Evolutionary conservation across 1,284 basidiomycete species (phyloP), one percentile per base, ranked within the genome.

Genomic region (Cryptococcus depauperatus): DNA sequence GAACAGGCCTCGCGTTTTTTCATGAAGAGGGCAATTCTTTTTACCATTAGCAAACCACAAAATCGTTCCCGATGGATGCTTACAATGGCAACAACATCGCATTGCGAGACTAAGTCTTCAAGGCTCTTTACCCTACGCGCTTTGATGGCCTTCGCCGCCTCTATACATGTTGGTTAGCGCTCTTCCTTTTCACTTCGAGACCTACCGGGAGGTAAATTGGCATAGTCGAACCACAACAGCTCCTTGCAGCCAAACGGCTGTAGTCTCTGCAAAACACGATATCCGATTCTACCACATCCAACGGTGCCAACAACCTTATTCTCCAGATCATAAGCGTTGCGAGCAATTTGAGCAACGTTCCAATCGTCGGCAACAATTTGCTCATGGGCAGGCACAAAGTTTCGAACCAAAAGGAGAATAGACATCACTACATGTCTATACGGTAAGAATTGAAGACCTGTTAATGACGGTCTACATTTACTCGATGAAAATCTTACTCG

Each of bases 201-300:
- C 64, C 30, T 57, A 80, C 80, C 77, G 52, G 74, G 75, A n/a
- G 87, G 84, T 37, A 93, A 80, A 49, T 83, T 74, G 21, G 79
- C 76, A 72, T 95, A 95, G 75, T 96, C 91, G 70, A 85, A 95
- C 78, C 92, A 95, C 44, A 93, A 72, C 41, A 95, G 79, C 67
- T 93, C 87, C 71, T 91, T 92, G 76, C 79, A 81, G 74, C 90
- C 77, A 74, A 97, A 96, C 3, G 87, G 85, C 48, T 79, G 64
- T 44, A 97, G 75, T 50, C 91, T 82, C 72, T 95, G 84, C 37
- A 95, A 77, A 19, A 95, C 85, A 64, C 88, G 79, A 77, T 87
- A 88, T 11, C 88, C 91, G 65, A 95, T 93, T 46, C 86, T 64
- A 26, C 86, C 85, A 57, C 82, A 83, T 52, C 87, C 87, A 50